phyloP scores from a whole-genome alignment of 768 basidiomycete genomes.

The Leccinum subtestaceum region DNA sequence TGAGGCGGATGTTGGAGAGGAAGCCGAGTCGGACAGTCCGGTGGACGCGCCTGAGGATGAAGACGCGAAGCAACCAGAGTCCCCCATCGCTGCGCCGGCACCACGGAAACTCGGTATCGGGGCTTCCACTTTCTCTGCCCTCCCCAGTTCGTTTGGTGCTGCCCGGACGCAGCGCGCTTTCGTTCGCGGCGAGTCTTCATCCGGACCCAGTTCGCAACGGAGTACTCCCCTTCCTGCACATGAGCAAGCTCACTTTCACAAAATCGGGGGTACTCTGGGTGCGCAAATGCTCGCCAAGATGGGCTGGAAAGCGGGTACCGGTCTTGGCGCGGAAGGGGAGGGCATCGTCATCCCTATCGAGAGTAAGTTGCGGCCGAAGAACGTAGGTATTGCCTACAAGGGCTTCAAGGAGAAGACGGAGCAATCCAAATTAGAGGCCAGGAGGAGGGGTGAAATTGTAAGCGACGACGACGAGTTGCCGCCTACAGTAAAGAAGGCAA shows the following conservation, averaged over 20 bases:
- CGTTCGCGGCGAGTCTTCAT: slow-evolving; percentile 47
- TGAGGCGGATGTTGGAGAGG: slow-evolving; percentile 36
- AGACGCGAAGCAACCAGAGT: slow-evolving; percentile 30
- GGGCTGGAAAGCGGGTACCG: slow-evolving; percentile 87
- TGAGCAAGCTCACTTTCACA: slow-evolving; percentile 81
- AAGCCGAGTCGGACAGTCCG: slow-evolving; percentile 32
- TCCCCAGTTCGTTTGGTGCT: slow-evolving; percentile 41
- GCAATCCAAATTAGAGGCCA: slow-evolving; percentile 79
- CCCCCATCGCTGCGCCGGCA: slow-evolving; percentile 28
- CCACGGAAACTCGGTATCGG: slow-evolving; percentile 22
- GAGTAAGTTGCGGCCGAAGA: slow-evolving; percentile 78
- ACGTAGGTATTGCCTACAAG: slow-evolving; percentile 82
- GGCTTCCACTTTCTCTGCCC: slow-evolving; percentile 21
- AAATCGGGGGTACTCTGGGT: slow-evolving; percentile 74
- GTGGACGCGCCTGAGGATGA: slow-evolving; percentile 37
- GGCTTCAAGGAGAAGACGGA: slow-evolving; percentile 89
- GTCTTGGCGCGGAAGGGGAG: slow-evolving; percentile 70
- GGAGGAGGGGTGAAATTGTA: slow-evolving; percentile 47
- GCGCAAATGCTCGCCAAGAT: slow-evolving; percentile 91
- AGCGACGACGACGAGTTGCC: no score
- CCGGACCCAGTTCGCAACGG: slow-evolving; percentile 40
- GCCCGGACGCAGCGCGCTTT: slow-evolving; percentile 48
- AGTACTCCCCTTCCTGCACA: slow-evolving; percentile 52
- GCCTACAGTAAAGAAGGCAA: slow-evolving; percentile 32
- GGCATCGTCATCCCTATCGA: slow-evolving; percentile 90